phyloP scores from a whole-genome alignment of 2,329 filamentous ascomycete genomes.

The Harringtonia aguacate region DNA sequence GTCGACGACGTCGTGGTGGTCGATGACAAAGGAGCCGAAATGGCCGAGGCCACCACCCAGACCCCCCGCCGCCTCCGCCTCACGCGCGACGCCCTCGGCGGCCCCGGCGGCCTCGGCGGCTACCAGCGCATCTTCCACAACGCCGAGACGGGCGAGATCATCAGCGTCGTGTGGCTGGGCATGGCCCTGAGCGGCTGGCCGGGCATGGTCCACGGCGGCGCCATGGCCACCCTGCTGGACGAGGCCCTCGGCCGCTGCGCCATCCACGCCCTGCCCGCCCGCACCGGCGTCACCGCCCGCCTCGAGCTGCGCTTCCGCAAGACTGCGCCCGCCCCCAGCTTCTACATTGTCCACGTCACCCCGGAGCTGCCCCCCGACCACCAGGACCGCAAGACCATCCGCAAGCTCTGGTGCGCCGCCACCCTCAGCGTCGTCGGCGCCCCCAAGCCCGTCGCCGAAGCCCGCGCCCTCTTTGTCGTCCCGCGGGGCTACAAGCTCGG shows the following conservation, averaged over 20 bases:
- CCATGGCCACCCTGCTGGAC: conserved; percentile 56
- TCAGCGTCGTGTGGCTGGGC: conserved; percentile 60
- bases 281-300: conserved; percentile 44
- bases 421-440: conserved; percentile 45
- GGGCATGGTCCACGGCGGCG: conserved; percentile 59
- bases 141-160: conserved; percentile 40
- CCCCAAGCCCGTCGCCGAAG: conserved; percentile 41
- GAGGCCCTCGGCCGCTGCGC: conserved; percentile 59
- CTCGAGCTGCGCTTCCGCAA: conserved; percentile 51
- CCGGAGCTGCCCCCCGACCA: conserved; percentile 23
- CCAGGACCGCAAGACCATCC: conserved; percentile 17
- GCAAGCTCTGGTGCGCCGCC: conserved; percentile 43
- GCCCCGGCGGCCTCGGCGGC: conserved; percentile 29
- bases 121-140: conserved; percentile 58
- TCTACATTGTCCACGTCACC: conserved; percentile 50
- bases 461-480: conserved; percentile 48
- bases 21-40: not conserved
- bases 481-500: conserved; percentile 32
- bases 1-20: too few relatives aligned
- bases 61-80: conserved; percentile 16
- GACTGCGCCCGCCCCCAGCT: conserved; percentile 47
- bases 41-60: not conserved
- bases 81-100: conserved; percentile 30
- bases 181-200: conserved; percentile 59
- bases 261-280: conserved; percentile 32